phyloP scores from a whole-genome alignment of 2,329 filamentous ascomycete genomes.

The Madurella fahalii region DNA sequence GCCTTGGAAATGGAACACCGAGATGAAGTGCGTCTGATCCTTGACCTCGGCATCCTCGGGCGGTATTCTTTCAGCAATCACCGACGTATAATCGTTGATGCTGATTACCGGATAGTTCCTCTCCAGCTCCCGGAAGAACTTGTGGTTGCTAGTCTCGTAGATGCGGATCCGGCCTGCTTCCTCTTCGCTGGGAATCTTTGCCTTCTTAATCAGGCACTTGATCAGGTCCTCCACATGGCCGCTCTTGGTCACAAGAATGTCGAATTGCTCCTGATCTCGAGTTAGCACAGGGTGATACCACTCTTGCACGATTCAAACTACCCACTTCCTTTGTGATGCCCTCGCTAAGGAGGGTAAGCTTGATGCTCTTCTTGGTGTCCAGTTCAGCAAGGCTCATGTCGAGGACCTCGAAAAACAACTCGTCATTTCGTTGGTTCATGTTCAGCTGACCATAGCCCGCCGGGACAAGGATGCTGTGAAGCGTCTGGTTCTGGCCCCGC shows the following conservation, averaged over 20 bases:
- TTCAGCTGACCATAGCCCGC: slow-evolving; percentile 68
- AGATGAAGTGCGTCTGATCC: slow-evolving; percentile 56
- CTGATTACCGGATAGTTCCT: slow-evolving; percentile 69
- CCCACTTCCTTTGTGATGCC: slow-evolving; percentile 85
- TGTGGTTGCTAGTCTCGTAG: slow-evolving; percentile 77
- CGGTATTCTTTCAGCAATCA: slow-evolving; percentile 78
- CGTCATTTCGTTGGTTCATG: slow-evolving; percentile 67
- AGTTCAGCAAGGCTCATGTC: slow-evolving; percentile 92
- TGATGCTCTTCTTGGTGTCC: slow-evolving; percentile 85
- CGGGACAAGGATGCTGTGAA: slow-evolving; percentile 74
- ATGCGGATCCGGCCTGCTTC: slow-evolving; percentile 69
- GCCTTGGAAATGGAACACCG: slow-evolving; percentile 88
- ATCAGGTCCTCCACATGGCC: slow-evolving; percentile 77
- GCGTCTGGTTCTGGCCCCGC: slow-evolving; percentile 63
- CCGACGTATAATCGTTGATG: slow-evolving; percentile 78
- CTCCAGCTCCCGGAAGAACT: slow-evolving; percentile 74
- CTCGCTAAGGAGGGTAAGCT: slow-evolving; percentile 79
- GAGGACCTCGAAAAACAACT: slow-evolving; percentile 85
- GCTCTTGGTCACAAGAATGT: slow-evolving; percentile 83
- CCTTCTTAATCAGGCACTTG: slow-evolving; percentile 72
- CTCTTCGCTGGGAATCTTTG: slow-evolving; percentile 68
- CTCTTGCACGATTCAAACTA: slow-evolving; percentile 3
- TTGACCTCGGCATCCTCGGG: slow-evolving; percentile 62
- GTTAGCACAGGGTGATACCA: slow-evolving; percentile 24
- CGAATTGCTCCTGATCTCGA: slow-evolving; percentile 61